Conservation (phyloP, 2,329 filamentous ascomycete species). For the Trichoderma oligosporum region DNA sequence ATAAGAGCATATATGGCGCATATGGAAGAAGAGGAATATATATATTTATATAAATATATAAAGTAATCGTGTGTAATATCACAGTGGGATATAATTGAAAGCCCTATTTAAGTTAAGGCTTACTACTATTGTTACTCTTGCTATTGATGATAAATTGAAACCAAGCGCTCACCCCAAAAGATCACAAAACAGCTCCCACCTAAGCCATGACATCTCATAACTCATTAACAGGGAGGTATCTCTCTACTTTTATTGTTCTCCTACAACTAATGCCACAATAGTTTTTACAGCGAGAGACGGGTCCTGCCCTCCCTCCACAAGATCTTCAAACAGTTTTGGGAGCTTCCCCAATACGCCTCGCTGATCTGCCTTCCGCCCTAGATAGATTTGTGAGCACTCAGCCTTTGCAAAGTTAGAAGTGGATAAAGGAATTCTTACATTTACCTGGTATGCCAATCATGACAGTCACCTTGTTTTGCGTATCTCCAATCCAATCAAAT, state of each 20-base stretch:
- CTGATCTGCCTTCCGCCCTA: slow-evolving; percentile 59
- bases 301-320: slow-evolving; percentile 54
- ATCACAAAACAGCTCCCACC: neutral
- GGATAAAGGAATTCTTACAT: slow-evolving; percentile 49
- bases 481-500: slow-evolving; percentile 73
- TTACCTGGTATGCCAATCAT: slow-evolving; percentile 55
- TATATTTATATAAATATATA: neutral
- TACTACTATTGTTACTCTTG: neutral
- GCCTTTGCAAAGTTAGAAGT: accelerated
- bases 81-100: neutral
- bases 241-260: slow-evolving; percentile 35
- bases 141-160: neutral
- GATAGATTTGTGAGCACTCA: slow-evolving; percentile 22
- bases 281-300: slow-evolving; percentile 55
- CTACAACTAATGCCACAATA: slow-evolving; percentile 56
- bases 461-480: slow-evolving; percentile 54
- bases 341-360: slow-evolving; percentile 55
- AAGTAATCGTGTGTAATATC: slow-evolving; percentile 11
- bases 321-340: slow-evolving; percentile 56
- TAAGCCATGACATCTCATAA: slow-evolving; percentile 21
- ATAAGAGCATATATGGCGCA: slow-evolving; percentile 15
- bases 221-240: neutral
- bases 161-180: neutral
- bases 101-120: neutral
- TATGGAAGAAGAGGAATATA: slow-evolving; percentile 2